Evolutionary conservation across 2,329 filamentous ascomycete species (phyloP), one percentile per base, ranked within the genome.

Genomic region (Aspergillus sp.): DNA sequence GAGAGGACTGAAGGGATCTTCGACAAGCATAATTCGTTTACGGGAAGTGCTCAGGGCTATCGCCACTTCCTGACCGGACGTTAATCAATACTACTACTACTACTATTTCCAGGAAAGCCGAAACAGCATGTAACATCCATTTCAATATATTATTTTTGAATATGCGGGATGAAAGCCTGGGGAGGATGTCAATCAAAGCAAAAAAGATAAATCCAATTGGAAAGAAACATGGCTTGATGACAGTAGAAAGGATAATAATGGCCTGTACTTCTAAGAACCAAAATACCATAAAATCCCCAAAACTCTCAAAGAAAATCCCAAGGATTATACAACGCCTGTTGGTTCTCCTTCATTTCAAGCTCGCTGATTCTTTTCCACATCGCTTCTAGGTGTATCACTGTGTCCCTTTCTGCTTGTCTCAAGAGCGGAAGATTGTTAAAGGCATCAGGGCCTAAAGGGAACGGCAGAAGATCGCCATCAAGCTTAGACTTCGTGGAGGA

Each of bases 361-460:
- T 39, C 36, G 2, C 14, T 6, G 12, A 16, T 14, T 3, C 45
- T 47, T 14, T 47, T 54, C 4, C 29, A 18, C 7, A 20, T 50
- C 3, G 11, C 45, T 32, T 54, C 46, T 3, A 57, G 22, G 20
- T 62, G 60, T 0, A 22, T 29, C 11, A 31, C n/a, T 10, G 55
- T 54, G 7, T 57, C 60, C 12, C 45, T 12, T 3, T 24, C 26
- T 4, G 56, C 57, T 14, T 49, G 50, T 29, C 47, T 56, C 29
- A 64, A 9, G 9, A 64, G 22, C 0, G 36, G 36, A 14, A 57
- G 10, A 32, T 61, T 22, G 11, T 63, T 29, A 5, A 64, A 56
- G 4, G 58, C 55, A 14, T 60, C 60, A 0, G 60, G 56, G 2
- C 50, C 54, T 1, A 63, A 49, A 4, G 62, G 62, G 10, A 64